Evolutionary conservation across 1,139 yeast species (phyloP).

Genomic region (Pneumocystis wakefieldiae): DNA sequence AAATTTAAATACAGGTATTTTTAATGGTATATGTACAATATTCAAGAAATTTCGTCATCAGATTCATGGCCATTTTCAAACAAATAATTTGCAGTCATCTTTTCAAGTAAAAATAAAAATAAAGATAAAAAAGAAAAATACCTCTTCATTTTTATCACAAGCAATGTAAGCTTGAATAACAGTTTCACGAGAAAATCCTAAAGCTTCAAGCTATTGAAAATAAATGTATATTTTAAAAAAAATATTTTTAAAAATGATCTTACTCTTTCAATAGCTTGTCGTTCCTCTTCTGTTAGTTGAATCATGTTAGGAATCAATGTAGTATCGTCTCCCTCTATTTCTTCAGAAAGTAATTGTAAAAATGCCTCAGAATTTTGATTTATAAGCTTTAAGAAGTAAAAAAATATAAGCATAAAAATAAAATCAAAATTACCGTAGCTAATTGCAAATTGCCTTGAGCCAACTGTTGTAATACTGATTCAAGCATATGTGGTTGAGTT

Average conservation of each 20-base stretch:
- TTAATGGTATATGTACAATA: background rate
- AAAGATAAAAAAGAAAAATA: conserved; percentile 24
- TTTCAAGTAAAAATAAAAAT: background rate
- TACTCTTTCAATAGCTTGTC: conserved; percentile 62
- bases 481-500: conserved; percentile 79
- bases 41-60: background rate
- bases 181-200: conserved; percentile 77
- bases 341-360: conserved; percentile 38
- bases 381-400: conserved; percentile 26
- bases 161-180: conserved; percentile 94
- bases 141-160: conserved; percentile 93
- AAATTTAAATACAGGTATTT: background rate
- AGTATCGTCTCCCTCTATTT: conserved; percentile 23
- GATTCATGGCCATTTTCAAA: conserved; percentile 22
- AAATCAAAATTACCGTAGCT: conserved; percentile 35
- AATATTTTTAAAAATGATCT: background rate
- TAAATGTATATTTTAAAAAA: background rate
- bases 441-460: conserved; percentile 76
- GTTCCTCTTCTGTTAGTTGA: conserved; percentile 66
- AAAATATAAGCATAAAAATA: background rate
- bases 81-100: conserved; percentile 12
- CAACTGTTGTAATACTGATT: conserved; percentile 67
- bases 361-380: conserved; percentile 80
- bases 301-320: conserved; percentile 25
- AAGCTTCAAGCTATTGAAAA: conserved; percentile 44